phyloP scores from a whole-genome alignment of 441 rosid species.

The Jatropha multifida region DNA sequence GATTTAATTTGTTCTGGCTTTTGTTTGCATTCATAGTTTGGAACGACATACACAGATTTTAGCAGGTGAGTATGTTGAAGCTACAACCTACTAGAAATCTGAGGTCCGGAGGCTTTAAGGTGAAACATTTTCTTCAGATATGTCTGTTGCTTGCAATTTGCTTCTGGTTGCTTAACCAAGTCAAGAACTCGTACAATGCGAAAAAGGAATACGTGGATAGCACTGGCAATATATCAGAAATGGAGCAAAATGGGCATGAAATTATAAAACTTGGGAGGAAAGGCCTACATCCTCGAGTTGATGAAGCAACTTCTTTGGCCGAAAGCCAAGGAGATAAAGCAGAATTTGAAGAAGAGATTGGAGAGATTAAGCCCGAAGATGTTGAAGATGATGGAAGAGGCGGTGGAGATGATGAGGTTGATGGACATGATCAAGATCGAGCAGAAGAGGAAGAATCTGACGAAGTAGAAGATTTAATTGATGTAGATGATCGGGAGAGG shows the following conservation, averaged over 20 bases:
- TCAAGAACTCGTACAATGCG: slow-evolving; percentile 35
- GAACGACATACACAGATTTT: neutral
- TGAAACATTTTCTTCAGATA: slow-evolving; percentile 51
- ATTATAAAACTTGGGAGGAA: slow-evolving; percentile 53
- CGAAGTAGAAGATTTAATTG: slow-evolving; percentile 61
- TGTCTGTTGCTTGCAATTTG: slow-evolving; percentile 44
- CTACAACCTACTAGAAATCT: slow-evolving; percentile 43
- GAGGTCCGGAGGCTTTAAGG: slow-evolving; percentile 56
- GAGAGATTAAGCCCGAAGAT: slow-evolving; percentile 33
- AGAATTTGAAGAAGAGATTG: slow-evolving; percentile 24
- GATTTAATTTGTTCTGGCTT: slow-evolving; percentile 6
- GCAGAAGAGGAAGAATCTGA: slow-evolving; percentile 48
- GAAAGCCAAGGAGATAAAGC: slow-evolving; percentile 17
- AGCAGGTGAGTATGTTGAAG: slow-evolving; percentile 36
- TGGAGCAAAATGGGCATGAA: slow-evolving; percentile 15
- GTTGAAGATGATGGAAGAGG: slow-evolving; percentile 41
- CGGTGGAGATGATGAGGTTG: slow-evolving; percentile 47
- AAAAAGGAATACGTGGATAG: slow-evolving; percentile 22
- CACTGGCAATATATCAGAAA: slow-evolving; percentile 16
- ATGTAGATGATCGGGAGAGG: slow-evolving; percentile 50
- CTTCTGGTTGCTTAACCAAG: slow-evolving; percentile 59
- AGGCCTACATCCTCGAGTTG: slow-evolving; percentile 29
- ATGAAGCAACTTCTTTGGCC: slow-evolving; percentile 6
- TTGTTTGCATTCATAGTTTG: slow-evolving; percentile 21
- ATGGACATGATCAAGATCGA: slow-evolving; percentile 42